These are phyloP conservation scores for Scheffersomyces spartinae DNA, from an alignment of 805 yeast species.

Conservation along the genomic window DNA sequence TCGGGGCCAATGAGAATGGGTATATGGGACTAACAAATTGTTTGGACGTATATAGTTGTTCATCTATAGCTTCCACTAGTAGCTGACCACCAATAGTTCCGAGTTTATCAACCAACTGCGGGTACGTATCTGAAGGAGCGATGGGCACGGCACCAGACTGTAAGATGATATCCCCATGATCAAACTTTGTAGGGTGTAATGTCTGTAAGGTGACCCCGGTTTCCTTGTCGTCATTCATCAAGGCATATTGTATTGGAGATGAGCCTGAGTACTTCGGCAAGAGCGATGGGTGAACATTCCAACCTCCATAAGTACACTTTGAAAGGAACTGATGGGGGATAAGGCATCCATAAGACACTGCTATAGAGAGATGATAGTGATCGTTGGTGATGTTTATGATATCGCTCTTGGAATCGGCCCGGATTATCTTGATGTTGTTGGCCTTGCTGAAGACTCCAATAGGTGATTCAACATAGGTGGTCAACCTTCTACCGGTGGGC, in stretches of 20 bases:
- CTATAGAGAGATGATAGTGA: slow-evolving; percentile 58
- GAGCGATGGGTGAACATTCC: slow-evolving; percentile 88
- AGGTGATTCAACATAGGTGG: slow-evolving; percentile 39
- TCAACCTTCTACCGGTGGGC: slow-evolving; percentile 47
- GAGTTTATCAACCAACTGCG: slow-evolving; percentile 35
- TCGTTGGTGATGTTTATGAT: slow-evolving; percentile 13
- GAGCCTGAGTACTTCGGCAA: slow-evolving; percentile 80
- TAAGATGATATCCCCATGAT: slow-evolving; percentile 56
- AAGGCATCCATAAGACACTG: slow-evolving; percentile 81
- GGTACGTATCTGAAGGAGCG: slow-evolving; percentile 29
- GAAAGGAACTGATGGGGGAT: slow-evolving; percentile 55
- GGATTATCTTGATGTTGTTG: slow-evolving; percentile 23
- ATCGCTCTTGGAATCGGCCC: slow-evolving; percentile 42
- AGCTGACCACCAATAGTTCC: slow-evolving; percentile 54
- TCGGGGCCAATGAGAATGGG: slow-evolving; percentile 45
- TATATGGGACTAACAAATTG: slow-evolving; percentile 11
- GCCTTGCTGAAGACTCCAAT: slow-evolving; percentile 22
- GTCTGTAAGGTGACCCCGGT: slow-evolving; percentile 91
- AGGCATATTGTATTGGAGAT: slow-evolving; percentile 76
- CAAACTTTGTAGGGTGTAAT: slow-evolving; percentile 78
- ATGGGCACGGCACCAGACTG: slow-evolving; percentile 41
- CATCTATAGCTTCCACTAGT: slow-evolving; percentile 32
- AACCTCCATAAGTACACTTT: slow-evolving; percentile 46
- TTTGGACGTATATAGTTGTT: slow-evolving; percentile 11
- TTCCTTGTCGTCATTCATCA: slow-evolving; percentile 44